Conservation (phyloP, 75 land plant genomes). For the Cupressus sempervirens region DNA sequence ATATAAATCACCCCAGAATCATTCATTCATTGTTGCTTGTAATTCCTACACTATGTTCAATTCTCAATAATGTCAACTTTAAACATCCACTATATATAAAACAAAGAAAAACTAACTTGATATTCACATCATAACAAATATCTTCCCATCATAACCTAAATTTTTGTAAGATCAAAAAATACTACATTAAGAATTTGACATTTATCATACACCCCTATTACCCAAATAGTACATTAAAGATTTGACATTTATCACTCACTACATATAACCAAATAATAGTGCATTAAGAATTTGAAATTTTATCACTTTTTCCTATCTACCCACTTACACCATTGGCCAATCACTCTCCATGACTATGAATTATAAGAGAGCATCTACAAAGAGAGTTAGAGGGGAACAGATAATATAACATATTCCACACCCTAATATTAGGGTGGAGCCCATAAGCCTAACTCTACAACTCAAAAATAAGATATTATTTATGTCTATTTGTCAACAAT, state of each 20-base stretch:
- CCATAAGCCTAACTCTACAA: background rate
- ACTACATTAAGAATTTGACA: background rate
- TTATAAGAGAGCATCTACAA: background rate
- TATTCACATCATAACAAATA: background rate
- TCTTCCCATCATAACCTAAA: background rate
- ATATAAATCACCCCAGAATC: too few species aligned
- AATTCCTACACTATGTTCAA: too few species aligned
- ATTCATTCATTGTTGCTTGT: too few species aligned
- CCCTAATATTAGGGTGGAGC: background rate
- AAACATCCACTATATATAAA: background rate
- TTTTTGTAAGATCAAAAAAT: background rate
- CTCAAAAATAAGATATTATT: too few species aligned
- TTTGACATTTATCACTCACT: background rate
- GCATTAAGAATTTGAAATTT: background rate
- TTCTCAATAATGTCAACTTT: background rate
- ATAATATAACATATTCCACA: background rate
- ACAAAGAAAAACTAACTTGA: background rate
- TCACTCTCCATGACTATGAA: background rate
- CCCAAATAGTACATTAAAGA: background rate
- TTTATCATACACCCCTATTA: background rate
- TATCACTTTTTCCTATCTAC: background rate
- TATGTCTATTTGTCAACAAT: too few species aligned
- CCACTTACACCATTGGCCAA: background rate
- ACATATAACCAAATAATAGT: background rate
- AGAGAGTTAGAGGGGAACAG: background rate